Percentiles rank a stretch among this genome's conserved stretches.
These are phyloP conservation scores for Eremothecium coryli DNA, from an alignment of 1,139 yeast species.

Conservation along the genomic window DNA sequence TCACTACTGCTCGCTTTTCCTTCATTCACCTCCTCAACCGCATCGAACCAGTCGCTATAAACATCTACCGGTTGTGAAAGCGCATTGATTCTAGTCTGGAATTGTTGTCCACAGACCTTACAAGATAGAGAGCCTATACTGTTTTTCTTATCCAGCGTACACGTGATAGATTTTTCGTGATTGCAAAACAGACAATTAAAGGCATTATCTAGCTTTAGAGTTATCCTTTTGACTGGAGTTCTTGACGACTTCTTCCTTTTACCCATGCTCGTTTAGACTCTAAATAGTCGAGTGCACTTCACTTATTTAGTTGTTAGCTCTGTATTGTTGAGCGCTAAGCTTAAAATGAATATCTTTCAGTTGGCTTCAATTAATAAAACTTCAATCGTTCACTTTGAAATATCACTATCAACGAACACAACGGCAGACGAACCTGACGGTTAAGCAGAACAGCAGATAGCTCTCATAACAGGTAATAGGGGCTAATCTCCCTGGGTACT, in stretches of 20 bases:
- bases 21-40: constrained; percentile 90
- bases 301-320: not conserved
- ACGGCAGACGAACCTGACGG: no score
- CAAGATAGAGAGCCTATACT: constrained; percentile 81
- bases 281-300: no score
- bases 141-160: constrained; percentile 79
- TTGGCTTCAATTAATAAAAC: not conserved
- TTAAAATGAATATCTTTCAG: not conserved
- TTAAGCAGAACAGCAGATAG: no score
- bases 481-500: no score
- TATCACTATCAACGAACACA: no score
- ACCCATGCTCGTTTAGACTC: no score
- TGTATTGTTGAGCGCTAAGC: no score
- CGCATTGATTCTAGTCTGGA: constrained; percentile 78
- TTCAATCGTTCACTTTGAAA: no score
- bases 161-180: constrained; percentile 86
- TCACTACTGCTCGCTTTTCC: constrained; percentile 39
- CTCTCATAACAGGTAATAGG: no score
- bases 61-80: constrained; percentile 71
- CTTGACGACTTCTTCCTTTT: constrained; percentile 84
- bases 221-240: constrained; percentile 71
- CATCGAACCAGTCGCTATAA: constrained; percentile 97
- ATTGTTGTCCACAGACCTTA: constrained; percentile 89
- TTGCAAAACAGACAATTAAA: constrained; percentile 93
- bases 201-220: constrained; percentile 72